Conservation (phyloP, 1,139 yeast genomes). For the Lodderomyces elongisporus region DNA sequence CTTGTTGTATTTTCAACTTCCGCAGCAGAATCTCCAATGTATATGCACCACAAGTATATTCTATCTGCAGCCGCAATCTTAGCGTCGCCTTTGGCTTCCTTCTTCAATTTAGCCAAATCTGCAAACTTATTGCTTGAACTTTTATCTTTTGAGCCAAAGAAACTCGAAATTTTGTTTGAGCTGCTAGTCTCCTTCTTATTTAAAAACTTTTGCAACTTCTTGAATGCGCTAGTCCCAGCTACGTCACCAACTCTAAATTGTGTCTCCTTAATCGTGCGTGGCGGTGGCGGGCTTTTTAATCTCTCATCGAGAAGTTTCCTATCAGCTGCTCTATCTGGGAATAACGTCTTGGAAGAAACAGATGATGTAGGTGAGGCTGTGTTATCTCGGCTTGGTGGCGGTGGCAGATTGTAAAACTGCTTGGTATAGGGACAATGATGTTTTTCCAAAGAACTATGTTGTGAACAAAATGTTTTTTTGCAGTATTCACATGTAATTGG, state of each 20-base stretch:
- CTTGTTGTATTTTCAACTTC: constrained; percentile 18
- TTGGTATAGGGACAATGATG: constrained; percentile 40
- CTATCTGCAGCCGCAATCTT: constrained; percentile 53
- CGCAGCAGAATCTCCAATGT: constrained; percentile 28
- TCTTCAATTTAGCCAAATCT: constrained; percentile 35
- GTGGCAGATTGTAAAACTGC: constrained; percentile 12
- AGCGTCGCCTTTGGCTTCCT: constrained; percentile 64
- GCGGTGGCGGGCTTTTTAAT: constrained; percentile 20
- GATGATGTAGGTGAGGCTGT: constrained; percentile 8
- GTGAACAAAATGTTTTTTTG: constrained; percentile 49
- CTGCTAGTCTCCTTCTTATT: constrained; percentile 19
- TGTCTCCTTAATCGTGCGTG: constrained; percentile 20
- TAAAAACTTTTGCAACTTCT: constrained; percentile 44
- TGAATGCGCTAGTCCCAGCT: constrained; percentile 35
- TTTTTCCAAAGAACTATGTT: constrained; percentile 46
- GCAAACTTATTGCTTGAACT: constrained; percentile 12
- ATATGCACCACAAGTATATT: constrained; percentile 56
- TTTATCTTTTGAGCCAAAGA: constrained; percentile 13
- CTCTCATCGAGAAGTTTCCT: constrained; percentile 24
- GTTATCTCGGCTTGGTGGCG: neutral
- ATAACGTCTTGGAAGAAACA: constrained; percentile 39
- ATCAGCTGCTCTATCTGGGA: constrained; percentile 51
- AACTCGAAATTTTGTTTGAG: constrained; percentile 11
- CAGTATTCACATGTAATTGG: constrained; percentile 65
- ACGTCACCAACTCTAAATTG: constrained; percentile 25